Conservation (phyloP, 371 early-diverging fungal species). For the Rhizopus microsporus region DNA sequence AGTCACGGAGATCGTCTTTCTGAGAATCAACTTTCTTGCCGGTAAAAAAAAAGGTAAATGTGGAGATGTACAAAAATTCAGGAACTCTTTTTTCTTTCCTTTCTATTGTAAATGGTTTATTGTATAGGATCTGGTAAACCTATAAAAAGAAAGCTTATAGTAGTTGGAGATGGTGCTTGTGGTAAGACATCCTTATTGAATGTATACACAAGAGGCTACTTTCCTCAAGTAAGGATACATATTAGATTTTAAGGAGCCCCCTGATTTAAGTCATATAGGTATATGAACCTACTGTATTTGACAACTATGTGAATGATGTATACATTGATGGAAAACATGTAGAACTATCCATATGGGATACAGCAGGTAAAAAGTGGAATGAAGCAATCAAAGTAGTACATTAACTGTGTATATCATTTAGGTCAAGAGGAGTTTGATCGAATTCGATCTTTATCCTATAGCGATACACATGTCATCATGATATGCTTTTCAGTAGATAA, state of each 20-base stretch:
- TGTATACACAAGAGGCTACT: conserved; percentile 58
- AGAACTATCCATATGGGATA: conserved; percentile 90
- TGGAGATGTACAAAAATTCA: not conserved
- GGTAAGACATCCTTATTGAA: conserved; percentile 66
- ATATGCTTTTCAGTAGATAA: conserved; percentile 62
- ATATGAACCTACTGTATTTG: conserved; percentile 80
- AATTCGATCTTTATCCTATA: conserved; percentile 52
- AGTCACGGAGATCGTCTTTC: too few species aligned
- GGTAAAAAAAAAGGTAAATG: too few species aligned
- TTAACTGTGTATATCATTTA: conserved; percentile 1
- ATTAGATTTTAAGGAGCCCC: conserved; percentile 3
- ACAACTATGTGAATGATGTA: conserved; percentile 84
- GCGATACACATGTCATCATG: conserved; percentile 55
- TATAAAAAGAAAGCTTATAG: conserved; percentile 21
- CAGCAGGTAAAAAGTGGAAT: conserved; percentile 68
- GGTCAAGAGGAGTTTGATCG: conserved; percentile 73
- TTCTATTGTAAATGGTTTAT: conserved; percentile 3
- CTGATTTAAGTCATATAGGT: conserved; percentile 27
- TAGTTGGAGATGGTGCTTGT: conserved; percentile 66
- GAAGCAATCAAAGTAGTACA: not conserved
- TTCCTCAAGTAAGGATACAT: conserved; percentile 50
- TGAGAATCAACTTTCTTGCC: too few species aligned
- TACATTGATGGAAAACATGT: conserved; percentile 77
- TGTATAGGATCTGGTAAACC: conserved; percentile 9
- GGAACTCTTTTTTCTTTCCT: not conserved